Conservation (phyloP, 2,329 filamentous ascomycete genomes). For the Myriangium duriaei region DNA sequence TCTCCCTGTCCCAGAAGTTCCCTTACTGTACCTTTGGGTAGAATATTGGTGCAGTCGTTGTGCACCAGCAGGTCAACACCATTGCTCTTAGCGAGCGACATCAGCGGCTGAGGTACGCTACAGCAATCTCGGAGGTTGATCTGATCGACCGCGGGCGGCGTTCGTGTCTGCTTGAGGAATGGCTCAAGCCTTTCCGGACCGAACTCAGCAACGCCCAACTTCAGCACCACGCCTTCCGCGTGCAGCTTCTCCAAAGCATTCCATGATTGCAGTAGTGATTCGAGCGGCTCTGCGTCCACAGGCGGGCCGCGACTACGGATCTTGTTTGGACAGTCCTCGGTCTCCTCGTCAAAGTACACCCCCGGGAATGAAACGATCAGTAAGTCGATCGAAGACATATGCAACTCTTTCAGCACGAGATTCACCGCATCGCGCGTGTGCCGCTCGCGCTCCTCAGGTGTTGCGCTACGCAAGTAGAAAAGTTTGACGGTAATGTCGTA, state of each 20-base stretch:
- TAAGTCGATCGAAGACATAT: constrained; percentile 65
- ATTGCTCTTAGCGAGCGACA: constrained; percentile 69
- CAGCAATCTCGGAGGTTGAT: constrained; percentile 96
- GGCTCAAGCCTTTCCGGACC: constrained; percentile 69
- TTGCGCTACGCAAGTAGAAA: constrained; percentile 65
- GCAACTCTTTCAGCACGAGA: constrained; percentile 68
- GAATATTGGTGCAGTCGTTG: constrained; percentile 83
- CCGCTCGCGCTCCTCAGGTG: constrained; percentile 38
- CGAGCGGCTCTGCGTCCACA: constrained; percentile 40
- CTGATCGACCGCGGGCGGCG: constrained; percentile 78
- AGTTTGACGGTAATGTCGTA: constrained; percentile 96
- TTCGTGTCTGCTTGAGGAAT: constrained; percentile 57
- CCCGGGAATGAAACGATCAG: constrained; percentile 89
- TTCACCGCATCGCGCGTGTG: constrained; percentile 69
- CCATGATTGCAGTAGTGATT: constrained; percentile 55
- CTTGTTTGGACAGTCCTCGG: constrained; percentile 61
- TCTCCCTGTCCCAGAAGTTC: constrained; percentile 66
- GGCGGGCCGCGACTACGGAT: constrained; percentile 24
- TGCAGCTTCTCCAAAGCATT: constrained; percentile 60
- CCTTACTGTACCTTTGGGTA: constrained; percentile 72
- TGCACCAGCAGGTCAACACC: constrained; percentile 84
- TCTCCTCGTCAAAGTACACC: constrained; percentile 85
- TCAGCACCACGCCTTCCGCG: constrained; percentile 55
- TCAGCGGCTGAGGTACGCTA: constrained; percentile 79
- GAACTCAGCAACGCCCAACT: constrained; percentile 82